A percentile compares a stretch with the other conserved stretches of the same genome.
These are phyloP conservation scores for Arthrobotrys pseudoclavata DNA, from an alignment of 2,329 filamentous ascomycete species.

Conservation along the genomic window DNA sequence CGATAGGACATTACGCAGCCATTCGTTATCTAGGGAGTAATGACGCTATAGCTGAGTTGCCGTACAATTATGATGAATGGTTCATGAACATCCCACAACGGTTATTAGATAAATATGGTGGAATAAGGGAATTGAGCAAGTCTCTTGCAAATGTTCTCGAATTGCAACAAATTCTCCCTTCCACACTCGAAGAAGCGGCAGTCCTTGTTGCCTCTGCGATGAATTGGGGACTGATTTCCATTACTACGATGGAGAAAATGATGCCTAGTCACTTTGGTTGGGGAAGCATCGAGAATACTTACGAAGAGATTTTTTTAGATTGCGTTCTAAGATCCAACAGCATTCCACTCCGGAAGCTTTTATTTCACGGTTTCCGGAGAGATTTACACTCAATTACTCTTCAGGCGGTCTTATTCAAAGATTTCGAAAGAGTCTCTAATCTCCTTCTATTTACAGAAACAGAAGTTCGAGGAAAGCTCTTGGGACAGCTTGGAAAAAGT, in stretches of 20 bases:
- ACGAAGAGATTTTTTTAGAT: not conserved
- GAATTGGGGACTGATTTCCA: not conserved
- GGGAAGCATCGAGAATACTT: not conserved
- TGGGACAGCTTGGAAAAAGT: not conserved
- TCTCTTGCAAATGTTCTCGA: not conserved
- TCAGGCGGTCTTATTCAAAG: not conserved
- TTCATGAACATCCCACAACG: too few relatives aligned
- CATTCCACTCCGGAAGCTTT: not conserved
- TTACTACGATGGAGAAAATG: not conserved
- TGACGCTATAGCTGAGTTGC: too few relatives aligned
- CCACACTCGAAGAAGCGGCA: not conserved
- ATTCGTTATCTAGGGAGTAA: too few relatives aligned
- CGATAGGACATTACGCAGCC: slow-evolving; percentile 1
- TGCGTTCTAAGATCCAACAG: too few relatives aligned
- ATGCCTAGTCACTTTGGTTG: not conserved
- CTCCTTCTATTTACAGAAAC: slow-evolving; percentile 6
- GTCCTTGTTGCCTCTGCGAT: not conserved
- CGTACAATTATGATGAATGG: too few relatives aligned
- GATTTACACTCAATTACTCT: not conserved
- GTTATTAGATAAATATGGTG: not conserved
- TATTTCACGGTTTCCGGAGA: slow-evolving; percentile 3
- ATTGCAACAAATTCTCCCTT: not conserved
- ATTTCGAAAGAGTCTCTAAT: not conserved
- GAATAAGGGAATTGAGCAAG: too few relatives aligned
- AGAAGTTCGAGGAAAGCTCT: not conserved